Base-by-base conservation (phyloP, 495 filamentous ascomycete species). In the Apiosordaria backusii region DNA sequence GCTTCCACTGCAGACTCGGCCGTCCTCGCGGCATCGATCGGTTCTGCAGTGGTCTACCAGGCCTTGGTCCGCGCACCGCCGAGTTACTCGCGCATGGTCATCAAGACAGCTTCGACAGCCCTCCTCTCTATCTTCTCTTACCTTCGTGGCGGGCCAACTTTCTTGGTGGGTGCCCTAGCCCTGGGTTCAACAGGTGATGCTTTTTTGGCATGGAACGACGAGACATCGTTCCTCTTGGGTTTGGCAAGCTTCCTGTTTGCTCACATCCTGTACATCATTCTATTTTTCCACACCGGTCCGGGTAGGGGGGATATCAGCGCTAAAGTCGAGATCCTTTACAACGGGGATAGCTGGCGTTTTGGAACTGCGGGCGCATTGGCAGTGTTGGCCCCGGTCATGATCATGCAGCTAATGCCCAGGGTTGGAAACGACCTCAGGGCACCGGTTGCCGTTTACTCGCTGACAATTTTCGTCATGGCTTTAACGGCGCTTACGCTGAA, bases 391-490 rank as follows among this genome's bases (percentile, higher is more conserved):
- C 65, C 70, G 0, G 52, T 25, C 4, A 68, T 73, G 70, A 55
- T 74, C 24, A 35, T 19, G 15, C 26, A 45, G 22, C 55, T 76
- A 60, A 6, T 72, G 52, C 74, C 74, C 7, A 55, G 62, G 18
- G 62, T 74, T 1, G 62, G 45, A 9, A 71, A 74, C 0, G 76
- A 78, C n/a, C 79, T 85, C 7, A 80, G 83, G 0, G 67, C 78
- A 0, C 81, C 85, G 1, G 79, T 88, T 23, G 71, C 80, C 0
- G 70, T 87, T 5, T 88, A 85, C 52, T 79, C 82, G 13, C 70
- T 79, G 57, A 78, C 80, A 0, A 84, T 85, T 0, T 84, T 85
- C 52, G 67, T 78, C 24, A 74, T 76, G 74, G 62, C 22, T 0
- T 40, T 74, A 5, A 50, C 57, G 18, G 72, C 74, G 18, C 27